Evolutionary conservation across 1,139 yeast species (phyloP).

Genomic region (Scheffersomyces parashehatae): DNA sequence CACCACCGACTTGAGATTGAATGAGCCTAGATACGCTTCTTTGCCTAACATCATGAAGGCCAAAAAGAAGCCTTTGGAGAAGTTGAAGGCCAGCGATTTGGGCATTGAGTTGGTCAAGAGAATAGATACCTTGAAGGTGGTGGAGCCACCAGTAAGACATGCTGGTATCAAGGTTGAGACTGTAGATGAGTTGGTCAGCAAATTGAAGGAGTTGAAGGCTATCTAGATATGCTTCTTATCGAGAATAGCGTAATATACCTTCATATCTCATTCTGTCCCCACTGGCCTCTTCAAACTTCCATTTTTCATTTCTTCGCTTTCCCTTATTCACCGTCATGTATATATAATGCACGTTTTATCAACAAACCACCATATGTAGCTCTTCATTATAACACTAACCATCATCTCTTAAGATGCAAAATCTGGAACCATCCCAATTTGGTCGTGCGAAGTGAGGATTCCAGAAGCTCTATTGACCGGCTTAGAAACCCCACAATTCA

Average conservation of each 20-base stretch:
- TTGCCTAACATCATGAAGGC: conserved; percentile 98
- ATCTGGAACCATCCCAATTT: no score
- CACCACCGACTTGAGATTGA: conserved; percentile 90
- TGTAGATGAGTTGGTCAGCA: conserved; percentile 80
- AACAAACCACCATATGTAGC: no score
- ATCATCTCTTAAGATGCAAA: neutral
- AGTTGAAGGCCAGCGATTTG: conserved; percentile 67
- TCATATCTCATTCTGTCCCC: no score
- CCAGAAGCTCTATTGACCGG: no score
- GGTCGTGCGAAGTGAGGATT: no score
- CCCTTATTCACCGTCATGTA: no score
- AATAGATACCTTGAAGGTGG: conserved; percentile 68
- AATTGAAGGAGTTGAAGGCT: conserved; percentile 72
- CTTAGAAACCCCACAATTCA: no score
- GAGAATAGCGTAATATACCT: neutral
- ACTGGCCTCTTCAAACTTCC: no score
- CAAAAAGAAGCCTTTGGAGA: conserved; percentile 88
- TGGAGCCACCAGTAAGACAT: conserved; percentile 81
- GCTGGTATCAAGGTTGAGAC: conserved; percentile 79
- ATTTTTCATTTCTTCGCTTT: neutral
- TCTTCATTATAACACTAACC: no score
- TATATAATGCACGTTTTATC: no score
- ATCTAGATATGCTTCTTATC: conserved; percentile 24
- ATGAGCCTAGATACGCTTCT: conserved; percentile 91
- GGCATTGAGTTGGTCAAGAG: conserved; percentile 66